phyloP scores from a whole-genome alignment of 2,329 filamentous ascomycete genomes.

The Fusarium domesticum region DNA sequence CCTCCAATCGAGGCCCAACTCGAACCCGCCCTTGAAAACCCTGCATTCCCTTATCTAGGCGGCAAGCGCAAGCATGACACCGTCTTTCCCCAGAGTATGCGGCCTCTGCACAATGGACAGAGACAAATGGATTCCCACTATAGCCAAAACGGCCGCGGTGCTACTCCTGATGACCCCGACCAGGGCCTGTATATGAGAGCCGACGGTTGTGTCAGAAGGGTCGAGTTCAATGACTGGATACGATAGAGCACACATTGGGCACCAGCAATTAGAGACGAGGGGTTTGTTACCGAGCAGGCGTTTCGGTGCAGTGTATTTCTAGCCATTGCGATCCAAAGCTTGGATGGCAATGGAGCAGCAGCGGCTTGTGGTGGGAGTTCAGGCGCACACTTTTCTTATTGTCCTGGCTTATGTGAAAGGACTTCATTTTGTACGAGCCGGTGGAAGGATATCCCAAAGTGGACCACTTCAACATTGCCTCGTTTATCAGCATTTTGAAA shows the following conservation, averaged over 20 bases:
- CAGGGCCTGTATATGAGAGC: slow-evolving; percentile 36
- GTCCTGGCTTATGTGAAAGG: too few relatives aligned
- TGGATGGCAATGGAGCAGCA: slow-evolving; percentile 7
- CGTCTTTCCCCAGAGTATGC: slow-evolving; percentile 33
- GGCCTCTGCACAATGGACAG: slow-evolving; percentile 38
- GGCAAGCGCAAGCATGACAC: slow-evolving; percentile 39
- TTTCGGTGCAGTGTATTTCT: slow-evolving; percentile 28
- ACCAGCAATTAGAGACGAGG: too few relatives aligned
- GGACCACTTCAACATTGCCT: too few relatives aligned
- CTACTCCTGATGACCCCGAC: slow-evolving; percentile 30
- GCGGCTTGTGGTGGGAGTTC: not conserved
- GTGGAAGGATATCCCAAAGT: too few relatives aligned
- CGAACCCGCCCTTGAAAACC: slow-evolving; percentile 25
- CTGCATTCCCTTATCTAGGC: slow-evolving; percentile 28
- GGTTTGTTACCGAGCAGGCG: too few relatives aligned
- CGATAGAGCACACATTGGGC: too few relatives aligned
- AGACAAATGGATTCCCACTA: slow-evolving; percentile 37
- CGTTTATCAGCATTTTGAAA: too few relatives aligned
- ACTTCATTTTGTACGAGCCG: too few relatives aligned
- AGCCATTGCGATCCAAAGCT: slow-evolving; percentile 13
- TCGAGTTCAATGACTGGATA: too few relatives aligned
- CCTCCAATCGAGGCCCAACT: slow-evolving; percentile 37
- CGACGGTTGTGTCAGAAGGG: slow-evolving; percentile 24
- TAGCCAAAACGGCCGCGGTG: slow-evolving; percentile 19
- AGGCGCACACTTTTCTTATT: too few relatives aligned